These are phyloP conservation scores for Aaosphaeria pasadenensis DNA, from an alignment of 2,329 filamentous ascomycete genomes.

Conservation along the genomic window DNA sequence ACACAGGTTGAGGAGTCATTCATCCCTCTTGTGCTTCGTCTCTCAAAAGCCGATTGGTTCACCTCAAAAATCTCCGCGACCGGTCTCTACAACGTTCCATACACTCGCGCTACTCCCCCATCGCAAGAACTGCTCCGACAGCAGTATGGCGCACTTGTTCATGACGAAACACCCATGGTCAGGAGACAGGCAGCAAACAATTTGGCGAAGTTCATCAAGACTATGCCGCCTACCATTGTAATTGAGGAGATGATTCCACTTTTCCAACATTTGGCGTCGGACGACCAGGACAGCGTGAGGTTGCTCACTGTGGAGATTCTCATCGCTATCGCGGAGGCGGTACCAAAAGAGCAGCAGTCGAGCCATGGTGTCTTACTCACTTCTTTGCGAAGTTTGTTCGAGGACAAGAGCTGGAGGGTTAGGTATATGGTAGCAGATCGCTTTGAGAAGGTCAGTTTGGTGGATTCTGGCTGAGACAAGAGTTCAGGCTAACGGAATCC, in stretches of 20 bases:
- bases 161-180: conserved; percentile 99
- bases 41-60: conserved; percentile 99
- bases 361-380: conserved; percentile 92
- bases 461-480: conserved; percentile 2
- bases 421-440: conserved; percentile 98
- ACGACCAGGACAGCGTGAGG: conserved; percentile 97
- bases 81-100: conserved; percentile 89
- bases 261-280: conserved; percentile 93
- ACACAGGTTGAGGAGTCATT: conserved; percentile 97
- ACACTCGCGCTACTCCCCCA: conserved; percentile 83
- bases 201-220: conserved; percentile 94
- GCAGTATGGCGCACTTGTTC: conserved; percentile 88
- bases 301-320: conserved; percentile 94
- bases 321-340: conserved; percentile 92
- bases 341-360: conserved; percentile 96
- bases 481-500: conserved; percentile 22
- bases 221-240: conserved; percentile 87
- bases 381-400: conserved; percentile 87
- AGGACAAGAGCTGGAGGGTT: conserved; percentile 99
- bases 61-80: conserved; percentile 98
- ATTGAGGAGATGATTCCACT: conserved; percentile 99
- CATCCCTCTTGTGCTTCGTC: conserved; percentile 89
- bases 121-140: conserved; percentile 88
- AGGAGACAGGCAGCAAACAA: conserved; percentile 95
- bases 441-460: conserved; percentile 77